phyloP scores from a whole-genome alignment of 2,329 filamentous ascomycete species.

The Penicillium crustosum region DNA sequence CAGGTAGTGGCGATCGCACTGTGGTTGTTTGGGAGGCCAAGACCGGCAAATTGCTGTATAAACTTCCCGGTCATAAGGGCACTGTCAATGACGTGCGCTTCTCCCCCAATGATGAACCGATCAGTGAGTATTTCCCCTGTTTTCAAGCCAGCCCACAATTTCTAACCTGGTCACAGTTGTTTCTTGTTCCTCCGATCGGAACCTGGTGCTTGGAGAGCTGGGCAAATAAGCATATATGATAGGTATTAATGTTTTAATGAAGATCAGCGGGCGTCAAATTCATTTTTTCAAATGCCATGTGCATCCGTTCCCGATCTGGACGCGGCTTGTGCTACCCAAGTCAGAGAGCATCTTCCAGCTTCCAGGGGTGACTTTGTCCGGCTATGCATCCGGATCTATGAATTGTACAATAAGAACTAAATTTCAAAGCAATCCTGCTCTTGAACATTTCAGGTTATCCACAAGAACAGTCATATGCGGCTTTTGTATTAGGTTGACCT shows the following conservation, averaged over 20 bases:
- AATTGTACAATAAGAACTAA: slow-evolving; percentile 10
- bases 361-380: background rate
- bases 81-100: slow-evolving; percentile 95
- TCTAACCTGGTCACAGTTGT: slow-evolving; percentile 60
- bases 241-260: slow-evolving; percentile 21
- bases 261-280: slow-evolving; percentile 29
- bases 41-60: slow-evolving; percentile 88
- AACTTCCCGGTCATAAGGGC: slow-evolving; percentile 91
- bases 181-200: slow-evolving; percentile 86
- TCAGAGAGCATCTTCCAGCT: background rate
- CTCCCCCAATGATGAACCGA: slow-evolving; percentile 77
- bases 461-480: background rate
- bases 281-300: slow-evolving; percentile 13
- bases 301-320: background rate
- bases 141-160: background rate
- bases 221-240: slow-evolving; percentile 54
- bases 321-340: background rate
- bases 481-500: background rate
- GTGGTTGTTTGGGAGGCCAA: slow-evolving; percentile 88
- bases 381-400: background rate
- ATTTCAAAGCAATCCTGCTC: background rate
- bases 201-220: slow-evolving; percentile 78
- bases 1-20: slow-evolving; percentile 85
- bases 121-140: slow-evolving; percentile 63
- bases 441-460: background rate